These are phyloP conservation scores for Lantana camara DNA, from an alignment of 257 asterid genomes.

Conservation along the genomic window DNA sequence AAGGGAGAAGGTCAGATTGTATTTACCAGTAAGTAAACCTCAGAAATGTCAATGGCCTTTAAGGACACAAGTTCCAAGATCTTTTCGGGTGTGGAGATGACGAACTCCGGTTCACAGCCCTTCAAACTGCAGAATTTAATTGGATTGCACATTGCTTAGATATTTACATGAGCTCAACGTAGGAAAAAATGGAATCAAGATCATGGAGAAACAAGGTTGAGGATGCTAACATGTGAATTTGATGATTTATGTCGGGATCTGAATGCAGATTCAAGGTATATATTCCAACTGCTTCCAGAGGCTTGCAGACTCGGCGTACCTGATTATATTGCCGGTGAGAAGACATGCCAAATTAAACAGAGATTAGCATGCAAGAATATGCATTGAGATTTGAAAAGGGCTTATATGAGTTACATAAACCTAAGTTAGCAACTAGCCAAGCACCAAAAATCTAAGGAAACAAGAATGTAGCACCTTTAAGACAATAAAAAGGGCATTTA, in stretches of 20 bases:
- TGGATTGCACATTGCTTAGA: background rate
- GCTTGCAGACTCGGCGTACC: conserved; percentile 74
- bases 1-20: too few relatives aligned
- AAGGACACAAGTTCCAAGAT: conserved; percentile 63
- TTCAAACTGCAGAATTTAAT: conserved; percentile 51
- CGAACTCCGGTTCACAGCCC: conserved; percentile 77
- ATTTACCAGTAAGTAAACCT: conserved; percentile 75
- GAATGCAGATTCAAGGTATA: conserved; percentile 68
- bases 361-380: too few relatives aligned
- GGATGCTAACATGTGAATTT: conserved; percentile 54
- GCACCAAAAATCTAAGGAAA: too few relatives aligned
- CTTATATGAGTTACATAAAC: too few relatives aligned
- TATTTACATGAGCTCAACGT: background rate
- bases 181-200: background rate
- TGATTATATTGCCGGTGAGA: too few relatives aligned
- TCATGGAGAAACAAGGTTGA: background rate
- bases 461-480: too few relatives aligned
- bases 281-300: conserved; percentile 60
- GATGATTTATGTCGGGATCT: conserved; percentile 78
- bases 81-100: conserved; percentile 76
- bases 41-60: conserved; percentile 61
- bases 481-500: too few relatives aligned
- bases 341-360: too few relatives aligned
- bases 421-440: too few relatives aligned
- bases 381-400: too few relatives aligned